These are phyloP conservation scores for Neostapfia colusana DNA, from an alignment of 176 grass and related monocot genomes.

Conservation along the genomic window DNA sequence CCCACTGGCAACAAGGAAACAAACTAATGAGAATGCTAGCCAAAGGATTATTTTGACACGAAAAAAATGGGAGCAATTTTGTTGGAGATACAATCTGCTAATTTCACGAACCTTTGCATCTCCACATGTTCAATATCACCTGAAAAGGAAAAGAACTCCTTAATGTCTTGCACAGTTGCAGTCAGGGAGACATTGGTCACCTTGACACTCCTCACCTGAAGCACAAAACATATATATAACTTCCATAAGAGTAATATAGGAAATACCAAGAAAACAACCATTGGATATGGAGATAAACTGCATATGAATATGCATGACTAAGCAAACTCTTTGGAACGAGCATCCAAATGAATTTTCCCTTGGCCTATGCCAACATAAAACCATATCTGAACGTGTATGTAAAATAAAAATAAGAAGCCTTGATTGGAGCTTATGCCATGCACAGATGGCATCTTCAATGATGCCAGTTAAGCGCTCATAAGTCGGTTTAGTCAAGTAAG, in stretches of 20 bases:
- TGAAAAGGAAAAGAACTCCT: conserved; percentile 96
- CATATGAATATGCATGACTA: background rate
- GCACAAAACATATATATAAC: background rate
- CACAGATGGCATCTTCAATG: background rate
- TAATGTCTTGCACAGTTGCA: conserved; percentile 82
- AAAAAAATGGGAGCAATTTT: background rate
- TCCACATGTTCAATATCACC: conserved; percentile 91
- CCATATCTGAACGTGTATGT: background rate
- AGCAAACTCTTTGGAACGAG: background rate
- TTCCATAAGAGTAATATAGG: background rate
- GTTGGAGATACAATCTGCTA: background rate
- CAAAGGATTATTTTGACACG: background rate
- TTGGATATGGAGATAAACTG: background rate
- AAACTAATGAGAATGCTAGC: background rate
- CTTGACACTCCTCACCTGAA: conserved; percentile 81
- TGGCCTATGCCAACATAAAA: background rate
- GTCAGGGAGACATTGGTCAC: conserved; percentile 78
- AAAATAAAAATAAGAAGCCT: background rate
- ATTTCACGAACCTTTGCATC: conserved; percentile 66
- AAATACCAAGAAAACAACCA: conserved; percentile 16
- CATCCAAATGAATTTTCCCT: background rate
- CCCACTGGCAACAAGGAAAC: conserved; percentile 45
- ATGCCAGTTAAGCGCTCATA: conserved; percentile 14
- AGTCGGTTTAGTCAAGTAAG: background rate
- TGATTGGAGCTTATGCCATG: background rate